Percentiles rank a stretch among this genome's conserved stretches.
Evolutionary conservation across 1,284 basidiomycete species (phyloP).

Genomic region (Apiotrichum brassicae): DNA sequence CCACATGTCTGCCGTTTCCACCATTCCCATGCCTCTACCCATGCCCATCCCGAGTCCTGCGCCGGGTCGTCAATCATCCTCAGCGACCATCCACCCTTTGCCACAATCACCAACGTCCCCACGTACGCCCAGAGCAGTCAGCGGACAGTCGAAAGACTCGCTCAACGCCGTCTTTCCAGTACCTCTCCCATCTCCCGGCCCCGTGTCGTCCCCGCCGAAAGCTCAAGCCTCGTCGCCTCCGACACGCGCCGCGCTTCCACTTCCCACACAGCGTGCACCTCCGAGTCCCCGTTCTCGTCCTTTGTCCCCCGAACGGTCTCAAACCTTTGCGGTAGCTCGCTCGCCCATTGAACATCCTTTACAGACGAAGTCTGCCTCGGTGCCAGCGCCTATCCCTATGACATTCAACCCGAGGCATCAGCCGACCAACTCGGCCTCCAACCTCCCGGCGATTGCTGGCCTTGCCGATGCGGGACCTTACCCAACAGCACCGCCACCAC

Average conservation of each 20-base stretch:
- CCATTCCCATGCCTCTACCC: constrained; percentile 9
- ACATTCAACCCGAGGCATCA: constrained; percentile 19
- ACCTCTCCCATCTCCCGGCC: background rate
- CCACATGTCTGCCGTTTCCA: constrained; percentile 2
- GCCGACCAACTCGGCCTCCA: constrained; percentile 34
- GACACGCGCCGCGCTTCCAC: background rate
- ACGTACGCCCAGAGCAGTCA: background rate
- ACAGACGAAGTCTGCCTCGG: constrained; percentile 3
- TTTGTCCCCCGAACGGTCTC: background rate
- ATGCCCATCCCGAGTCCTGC: constrained; percentile 5
- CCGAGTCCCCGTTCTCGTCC: background rate
- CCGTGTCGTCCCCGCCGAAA: background rate
- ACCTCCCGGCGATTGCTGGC: constrained; percentile 35
- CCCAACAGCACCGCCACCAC: constrained; percentile 13
- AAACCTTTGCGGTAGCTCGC: background rate
- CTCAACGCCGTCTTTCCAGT: background rate
- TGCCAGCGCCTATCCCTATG: background rate
- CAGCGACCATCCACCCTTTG: background rate
- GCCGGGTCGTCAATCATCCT: background rate
- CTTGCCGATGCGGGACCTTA: constrained; percentile 41
- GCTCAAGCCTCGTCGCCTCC: background rate
- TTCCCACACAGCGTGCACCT: background rate
- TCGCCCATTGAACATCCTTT: background rate
- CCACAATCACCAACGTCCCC: background rate
- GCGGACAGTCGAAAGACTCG: background rate